Percentiles rank a stretch among this genome's conserved stretches.
These are phyloP conservation scores for Colletotrichum salicis DNA, from an alignment of 2,329 filamentous ascomycete species.

Conservation along the genomic window DNA sequence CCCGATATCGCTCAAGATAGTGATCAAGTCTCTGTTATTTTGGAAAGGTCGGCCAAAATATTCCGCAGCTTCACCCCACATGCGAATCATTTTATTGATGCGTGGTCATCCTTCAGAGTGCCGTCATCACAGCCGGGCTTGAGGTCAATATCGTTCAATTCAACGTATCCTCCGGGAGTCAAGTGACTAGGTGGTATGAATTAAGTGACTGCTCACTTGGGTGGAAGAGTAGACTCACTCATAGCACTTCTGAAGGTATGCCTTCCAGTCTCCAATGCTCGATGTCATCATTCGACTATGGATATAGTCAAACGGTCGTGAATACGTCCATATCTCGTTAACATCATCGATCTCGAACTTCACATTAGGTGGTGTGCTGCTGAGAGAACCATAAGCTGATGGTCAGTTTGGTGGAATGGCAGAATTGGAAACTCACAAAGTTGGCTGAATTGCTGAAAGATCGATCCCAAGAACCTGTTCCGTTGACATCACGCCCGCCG, in stretches of 20 bases:
- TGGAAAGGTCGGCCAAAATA: background rate
- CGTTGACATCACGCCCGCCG: background rate
- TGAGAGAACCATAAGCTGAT: rapidly evolving
- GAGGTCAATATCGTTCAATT: slow-evolving; percentile 54
- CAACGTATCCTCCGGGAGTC: slow-evolving; percentile 55
- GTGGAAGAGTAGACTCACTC: slow-evolving; percentile 30
- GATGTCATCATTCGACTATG: slow-evolving; percentile 50
- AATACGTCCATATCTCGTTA: slow-evolving; percentile 52
- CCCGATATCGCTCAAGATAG: slow-evolving; percentile 41
- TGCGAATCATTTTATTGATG: slow-evolving; percentile 39
- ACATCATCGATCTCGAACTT: slow-evolving; percentile 57
- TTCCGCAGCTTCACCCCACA: background rate
- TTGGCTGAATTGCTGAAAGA: slow-evolving; percentile 54
- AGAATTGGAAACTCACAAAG: too few species aligned
- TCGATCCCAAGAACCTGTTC: slow-evolving; percentile 49
- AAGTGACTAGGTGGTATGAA: slow-evolving; percentile 39
- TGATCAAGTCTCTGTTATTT: background rate
- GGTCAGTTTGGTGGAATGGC: too few species aligned
- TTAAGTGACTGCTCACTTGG: too few species aligned
- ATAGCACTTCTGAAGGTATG: slow-evolving; percentile 48
- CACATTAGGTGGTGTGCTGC: slow-evolving; percentile 58
- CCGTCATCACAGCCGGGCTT: slow-evolving; percentile 53
- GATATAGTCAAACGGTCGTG: slow-evolving; percentile 52
- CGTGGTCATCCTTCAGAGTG: slow-evolving; percentile 44
- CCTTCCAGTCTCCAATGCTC: slow-evolving; percentile 46